Evolutionary conservation across 2,329 filamentous ascomycete species (phyloP).

Genomic region (Aspergillus sp.): DNA sequence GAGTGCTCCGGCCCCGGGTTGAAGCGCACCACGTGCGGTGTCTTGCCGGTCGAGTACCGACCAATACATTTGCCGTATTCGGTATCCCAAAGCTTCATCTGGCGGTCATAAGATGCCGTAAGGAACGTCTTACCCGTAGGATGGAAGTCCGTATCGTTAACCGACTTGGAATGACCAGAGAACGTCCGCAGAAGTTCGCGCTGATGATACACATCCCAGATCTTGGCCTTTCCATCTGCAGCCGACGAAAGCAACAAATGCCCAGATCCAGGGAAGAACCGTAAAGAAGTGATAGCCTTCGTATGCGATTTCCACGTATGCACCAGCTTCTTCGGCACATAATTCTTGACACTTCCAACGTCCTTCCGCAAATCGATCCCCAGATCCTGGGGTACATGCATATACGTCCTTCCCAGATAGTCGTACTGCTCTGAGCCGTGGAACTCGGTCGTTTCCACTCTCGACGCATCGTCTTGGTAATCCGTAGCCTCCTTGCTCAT

Average conservation of each 20-base stretch:
- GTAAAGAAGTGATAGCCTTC: constrained; percentile 79
- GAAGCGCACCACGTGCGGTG: constrained; percentile 89
- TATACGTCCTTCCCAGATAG: constrained; percentile 92
- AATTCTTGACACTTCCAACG: constrained; percentile 73
- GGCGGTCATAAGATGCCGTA: constrained; percentile 84
- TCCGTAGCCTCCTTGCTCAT: constrained; percentile 47
- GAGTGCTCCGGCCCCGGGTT: constrained; percentile 71
- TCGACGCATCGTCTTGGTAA: constrained; percentile 50
- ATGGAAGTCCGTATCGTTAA: constrained; percentile 88
- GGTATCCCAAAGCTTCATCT: constrained; percentile 98
- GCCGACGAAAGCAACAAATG: constrained; percentile 85
- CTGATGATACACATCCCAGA: constrained; percentile 91
- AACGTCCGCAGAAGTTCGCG: constrained; percentile 86
- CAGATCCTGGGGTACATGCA: constrained; percentile 91
- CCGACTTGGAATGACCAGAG: constrained; percentile 78
- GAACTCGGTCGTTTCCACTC: constrained; percentile 77
- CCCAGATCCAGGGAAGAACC: constrained; percentile 81
- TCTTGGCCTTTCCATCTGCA: constrained; percentile 82
- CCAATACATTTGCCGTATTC: constrained; percentile 84
- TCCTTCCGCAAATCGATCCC: constrained; percentile 81
- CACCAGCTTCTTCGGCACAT: constrained; percentile 86
- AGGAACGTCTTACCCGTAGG: constrained; percentile 75
- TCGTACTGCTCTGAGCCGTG: constrained; percentile 78
- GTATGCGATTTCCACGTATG: constrained; percentile 82
- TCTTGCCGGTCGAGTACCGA: constrained; percentile 89